Conservation (phyloP, 805 yeast species). For the Metschnikowia proteae region DNA sequence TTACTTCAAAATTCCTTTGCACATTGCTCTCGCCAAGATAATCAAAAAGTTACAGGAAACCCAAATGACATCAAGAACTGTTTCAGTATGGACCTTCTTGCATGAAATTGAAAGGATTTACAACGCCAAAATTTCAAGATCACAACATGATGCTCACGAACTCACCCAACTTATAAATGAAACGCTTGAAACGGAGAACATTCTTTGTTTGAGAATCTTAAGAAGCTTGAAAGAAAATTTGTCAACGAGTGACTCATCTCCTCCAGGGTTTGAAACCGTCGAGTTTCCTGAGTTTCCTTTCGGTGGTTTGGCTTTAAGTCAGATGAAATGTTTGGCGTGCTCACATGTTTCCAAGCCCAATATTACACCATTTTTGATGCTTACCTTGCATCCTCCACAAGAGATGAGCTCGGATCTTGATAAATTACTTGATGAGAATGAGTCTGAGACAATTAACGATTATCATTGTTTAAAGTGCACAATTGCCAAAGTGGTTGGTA, state of each 20-base stretch:
- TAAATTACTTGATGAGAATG: slow-evolving; percentile 52
- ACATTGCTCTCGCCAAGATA: slow-evolving; percentile 51
- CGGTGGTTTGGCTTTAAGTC: slow-evolving; percentile 60
- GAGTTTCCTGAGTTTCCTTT: slow-evolving; percentile 68
- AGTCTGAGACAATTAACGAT: slow-evolving; percentile 67
- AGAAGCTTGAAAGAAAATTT: slow-evolving; percentile 16
- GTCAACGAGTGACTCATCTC: not conserved
- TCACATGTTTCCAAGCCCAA: slow-evolving; percentile 54
- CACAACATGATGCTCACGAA: slow-evolving; percentile 96
- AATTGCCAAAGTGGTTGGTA: slow-evolving; percentile 26
- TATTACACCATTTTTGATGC: slow-evolving; percentile 60
- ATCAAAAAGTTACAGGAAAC: slow-evolving; percentile 61
- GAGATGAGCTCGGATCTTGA: slow-evolving; percentile 42
- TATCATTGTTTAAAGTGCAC: slow-evolving; percentile 80
- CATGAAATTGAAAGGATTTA: slow-evolving; percentile 69
- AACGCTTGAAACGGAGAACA: slow-evolving; percentile 65
- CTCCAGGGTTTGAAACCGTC: slow-evolving; percentile 11
- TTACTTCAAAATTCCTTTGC: slow-evolving; percentile 47
- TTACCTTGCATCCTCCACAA: slow-evolving; percentile 75
- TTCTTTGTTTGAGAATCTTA: slow-evolving; percentile 35
- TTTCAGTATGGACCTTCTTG: slow-evolving; percentile 77
- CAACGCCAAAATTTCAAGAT: slow-evolving; percentile 67
- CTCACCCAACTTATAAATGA: slow-evolving; percentile 77
- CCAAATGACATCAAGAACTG: slow-evolving; percentile 46
- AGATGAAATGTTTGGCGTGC: slow-evolving; percentile 69